These are phyloP conservation scores for Yamadazyma triangularis DNA, from an alignment of 1,139 yeast genomes.

Conservation along the genomic window DNA sequence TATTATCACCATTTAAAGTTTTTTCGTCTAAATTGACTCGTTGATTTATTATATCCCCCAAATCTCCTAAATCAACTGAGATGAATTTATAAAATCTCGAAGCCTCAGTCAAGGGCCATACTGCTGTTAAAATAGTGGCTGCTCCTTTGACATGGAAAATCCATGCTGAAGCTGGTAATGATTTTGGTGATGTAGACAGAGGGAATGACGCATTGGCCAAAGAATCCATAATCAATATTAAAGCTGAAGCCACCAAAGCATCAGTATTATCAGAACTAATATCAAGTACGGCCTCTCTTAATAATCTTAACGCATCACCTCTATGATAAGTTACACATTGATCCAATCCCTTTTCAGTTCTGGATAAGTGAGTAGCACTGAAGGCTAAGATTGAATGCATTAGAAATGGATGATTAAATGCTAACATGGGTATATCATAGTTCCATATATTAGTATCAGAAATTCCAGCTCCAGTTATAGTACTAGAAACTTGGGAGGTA, in stretches of 20 bases:
- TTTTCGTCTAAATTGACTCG: conserved; percentile 22
- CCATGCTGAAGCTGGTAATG: conserved; percentile 93
- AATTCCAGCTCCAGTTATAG: conserved; percentile 88
- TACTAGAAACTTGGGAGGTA: conserved; percentile 76
- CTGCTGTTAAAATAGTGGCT: conserved; percentile 89
- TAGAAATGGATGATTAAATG: conserved; percentile 81
- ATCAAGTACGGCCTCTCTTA: conserved; percentile 81
- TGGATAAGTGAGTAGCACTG: conserved; percentile 83
- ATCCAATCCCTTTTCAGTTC: conserved; percentile 73
- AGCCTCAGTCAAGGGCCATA: conserved; percentile 84
- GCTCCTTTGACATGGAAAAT: conserved; percentile 96
- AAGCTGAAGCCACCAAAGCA: conserved; percentile 88
- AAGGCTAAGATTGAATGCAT: conserved; percentile 91
- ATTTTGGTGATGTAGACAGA: conserved; percentile 52
- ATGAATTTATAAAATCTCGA: conserved; percentile 71
- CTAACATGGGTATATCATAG: conserved; percentile 79
- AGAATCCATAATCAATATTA: conserved; percentile 86
- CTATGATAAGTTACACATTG: conserved; percentile 84
- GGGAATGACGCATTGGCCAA: conserved; percentile 89
- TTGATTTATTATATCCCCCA: conserved; percentile 73
- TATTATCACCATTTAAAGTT: conserved; percentile 10
- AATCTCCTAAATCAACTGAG: conserved; percentile 75
- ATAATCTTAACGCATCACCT: conserved; percentile 74
- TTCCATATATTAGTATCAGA: conserved; percentile 87
- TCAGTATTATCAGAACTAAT: conserved; percentile 84